phyloP scores from a whole-genome alignment of 331 rosid species.

The Stylosanthes scabra region DNA sequence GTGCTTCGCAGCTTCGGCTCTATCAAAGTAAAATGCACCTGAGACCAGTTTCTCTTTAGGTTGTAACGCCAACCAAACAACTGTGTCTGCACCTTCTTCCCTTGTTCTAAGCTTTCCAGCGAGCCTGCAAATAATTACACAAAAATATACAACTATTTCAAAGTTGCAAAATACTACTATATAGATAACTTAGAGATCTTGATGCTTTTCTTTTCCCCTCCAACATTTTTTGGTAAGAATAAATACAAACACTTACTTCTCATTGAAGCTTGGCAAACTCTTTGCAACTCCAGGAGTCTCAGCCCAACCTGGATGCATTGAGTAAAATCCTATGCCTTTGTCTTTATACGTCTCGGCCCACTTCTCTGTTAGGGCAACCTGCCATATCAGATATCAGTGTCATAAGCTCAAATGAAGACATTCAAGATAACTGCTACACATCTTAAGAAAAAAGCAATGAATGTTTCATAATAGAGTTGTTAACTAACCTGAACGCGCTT shows the following conservation, averaged over 20 bases:
- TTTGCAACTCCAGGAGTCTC: conserved; percentile 89
- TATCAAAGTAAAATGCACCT: conserved; percentile 88
- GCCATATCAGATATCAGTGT: conserved; percentile 34
- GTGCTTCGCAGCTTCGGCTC: conserved; percentile 88
- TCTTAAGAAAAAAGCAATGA: no score
- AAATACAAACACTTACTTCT: conserved; percentile 53
- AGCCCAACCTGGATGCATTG: conserved; percentile 99
- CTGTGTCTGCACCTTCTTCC: conserved; percentile 93
- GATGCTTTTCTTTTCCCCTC: neutral
- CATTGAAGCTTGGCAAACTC: conserved; percentile 67
- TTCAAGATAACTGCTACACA: no score
- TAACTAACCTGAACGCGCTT: conserved; percentile 90
- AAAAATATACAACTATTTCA: neutral
- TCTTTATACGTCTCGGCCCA: conserved; percentile 75
- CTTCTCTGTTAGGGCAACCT: conserved; percentile 93
- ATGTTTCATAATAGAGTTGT: neutral
- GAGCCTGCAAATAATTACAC: conserved; percentile 51
- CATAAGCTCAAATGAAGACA: neutral
- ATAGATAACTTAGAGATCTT: no score
- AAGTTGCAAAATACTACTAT: neutral
- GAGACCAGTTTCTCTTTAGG: conserved; percentile 77
- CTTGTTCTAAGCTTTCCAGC: conserved; percentile 83
- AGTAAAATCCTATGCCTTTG: conserved; percentile 88
- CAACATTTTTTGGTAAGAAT: no score
- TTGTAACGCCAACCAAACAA: conserved; percentile 79